Evolutionary conservation across 1,139 yeast genomes (phyloP), one percentile per base, ranked within the genome.

Genomic region (Suhomyces chickasaworum): DNA sequence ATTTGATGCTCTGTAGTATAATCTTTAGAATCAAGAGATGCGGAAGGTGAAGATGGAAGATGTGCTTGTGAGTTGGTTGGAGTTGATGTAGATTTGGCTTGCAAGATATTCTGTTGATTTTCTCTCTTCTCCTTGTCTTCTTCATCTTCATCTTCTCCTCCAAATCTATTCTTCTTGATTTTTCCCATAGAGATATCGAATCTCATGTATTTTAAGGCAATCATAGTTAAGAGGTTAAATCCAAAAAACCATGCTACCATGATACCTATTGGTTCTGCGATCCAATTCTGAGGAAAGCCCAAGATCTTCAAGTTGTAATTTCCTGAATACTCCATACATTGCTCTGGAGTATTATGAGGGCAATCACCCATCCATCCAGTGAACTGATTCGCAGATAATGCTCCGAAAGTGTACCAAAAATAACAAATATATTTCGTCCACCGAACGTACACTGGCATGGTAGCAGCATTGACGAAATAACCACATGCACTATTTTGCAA

Each of bases 391-490:
- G 89, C 77, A 16, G 77, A 56, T 46, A 84, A 62, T 0, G 86
- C 84, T 0, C 95, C 95, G 64, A 85, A 86, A 0, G 83, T 84
- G 57, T 86, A 88, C 87, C 93, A 89, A 47, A 86, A 78, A 57
- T 81, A 85, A 0, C 91, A 83, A 44, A 83, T 65, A 62, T 87
- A 89, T 58, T 84, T 86, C 5, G 84, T 75, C 96, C 96, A 89
- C 32, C 91, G 74, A 4, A 89, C 95, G 58, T 89, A 89, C 3
- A 87, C 95, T 0, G 96, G 96, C 84, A 88, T 78, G 1, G 83
- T 75, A 15, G 75, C 70, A 0, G 91, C 81, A 63, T 86, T 88
- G 17, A 84, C 87, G 57, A 86, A 88, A 63, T 82, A 87, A 0
- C 96, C 96, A 64, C 90, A 84, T 0, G 90, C 89, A 73, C 85